Conservation (phyloP, 345 rosid species). For the Ceriops zippeliana region DNA sequence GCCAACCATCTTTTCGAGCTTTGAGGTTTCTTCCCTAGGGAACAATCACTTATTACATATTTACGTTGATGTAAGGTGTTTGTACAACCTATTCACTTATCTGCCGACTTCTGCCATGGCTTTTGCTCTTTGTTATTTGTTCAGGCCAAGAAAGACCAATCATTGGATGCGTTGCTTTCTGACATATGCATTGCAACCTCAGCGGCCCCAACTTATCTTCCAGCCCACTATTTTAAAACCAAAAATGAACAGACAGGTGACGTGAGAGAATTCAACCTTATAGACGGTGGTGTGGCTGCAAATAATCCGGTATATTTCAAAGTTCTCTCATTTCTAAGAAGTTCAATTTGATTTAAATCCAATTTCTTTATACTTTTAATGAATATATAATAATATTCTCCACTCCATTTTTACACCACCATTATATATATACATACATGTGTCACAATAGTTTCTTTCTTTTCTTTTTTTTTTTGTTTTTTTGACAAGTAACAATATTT, state of each 20-base stretch:
- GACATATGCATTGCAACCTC: slow-evolving; percentile 60
- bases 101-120: too few species aligned
- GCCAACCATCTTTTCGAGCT: slow-evolving; percentile 61
- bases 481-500: not conserved
- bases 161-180: slow-evolving; percentile 42
- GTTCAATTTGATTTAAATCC: not conserved
- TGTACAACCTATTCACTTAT: too few species aligned
- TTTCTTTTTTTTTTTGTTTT: not conserved
- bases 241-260: slow-evolving; percentile 3
- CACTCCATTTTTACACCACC: too few species aligned
- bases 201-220: slow-evolving; percentile 64
- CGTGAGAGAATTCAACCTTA: slow-evolving; percentile 25
- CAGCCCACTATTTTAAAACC: slow-evolving; percentile 22
- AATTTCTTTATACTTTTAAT: not conserved
- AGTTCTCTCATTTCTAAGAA: too few species aligned
- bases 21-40: slow-evolving; percentile 30
- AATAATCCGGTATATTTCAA: slow-evolving; percentile 27
- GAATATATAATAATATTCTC: too few species aligned
- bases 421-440: not conserved
- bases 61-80: not conserved
- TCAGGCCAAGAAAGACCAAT: not conserved
- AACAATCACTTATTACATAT: not conserved
- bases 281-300: slow-evolving; percentile 31
- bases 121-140: too few species aligned
- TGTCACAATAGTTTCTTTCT: not conserved